phyloP scores from a whole-genome alignment of 208 protist species.

The Phytomonas serpens region DNA sequence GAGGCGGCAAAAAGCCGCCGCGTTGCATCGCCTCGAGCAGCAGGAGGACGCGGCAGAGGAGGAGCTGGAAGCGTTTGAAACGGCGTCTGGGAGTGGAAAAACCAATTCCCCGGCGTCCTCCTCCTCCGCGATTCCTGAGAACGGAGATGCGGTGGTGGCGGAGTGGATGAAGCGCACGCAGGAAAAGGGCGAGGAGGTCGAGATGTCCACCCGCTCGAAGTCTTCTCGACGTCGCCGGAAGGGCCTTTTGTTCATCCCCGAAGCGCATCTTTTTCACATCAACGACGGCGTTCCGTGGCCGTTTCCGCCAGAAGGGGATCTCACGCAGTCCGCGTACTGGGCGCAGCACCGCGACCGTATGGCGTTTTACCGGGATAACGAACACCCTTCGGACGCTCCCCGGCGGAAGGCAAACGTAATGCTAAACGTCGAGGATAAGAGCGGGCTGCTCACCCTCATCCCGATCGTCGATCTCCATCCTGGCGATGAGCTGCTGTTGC shows the following conservation, averaged over 20 bases:
- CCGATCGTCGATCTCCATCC: slow-evolving; percentile 50
- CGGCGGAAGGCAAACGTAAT: slow-evolving; percentile 66
- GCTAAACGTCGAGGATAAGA: slow-evolving; percentile 40
- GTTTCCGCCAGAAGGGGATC: slow-evolving; percentile 56
- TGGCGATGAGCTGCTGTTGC: slow-evolving; percentile 73
- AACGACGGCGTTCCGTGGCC: slow-evolving; percentile 72
- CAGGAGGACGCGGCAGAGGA: slow-evolving; percentile 5
- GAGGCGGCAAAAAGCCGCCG: slow-evolving; percentile 11
- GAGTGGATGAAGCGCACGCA: not conserved
- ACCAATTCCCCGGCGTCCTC: no score
- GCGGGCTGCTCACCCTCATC: slow-evolving; percentile 42
- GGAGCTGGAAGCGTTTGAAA: not conserved
- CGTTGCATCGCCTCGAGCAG: not conserved
- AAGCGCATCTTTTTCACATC: slow-evolving; percentile 76
- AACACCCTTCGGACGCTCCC: slow-evolving; percentile 29
- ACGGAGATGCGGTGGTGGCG: not conserved
- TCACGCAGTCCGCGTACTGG: slow-evolving; percentile 61
- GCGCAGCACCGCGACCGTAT: slow-evolving; percentile 47
- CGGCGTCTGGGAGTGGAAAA: no score
- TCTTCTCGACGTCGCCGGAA: slow-evolving; percentile 3
- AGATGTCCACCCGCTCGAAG: not conserved
- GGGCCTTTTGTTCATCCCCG: slow-evolving; percentile 25
- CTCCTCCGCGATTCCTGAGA: not conserved
- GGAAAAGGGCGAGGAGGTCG: slow-evolving; percentile 12
- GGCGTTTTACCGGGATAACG: slow-evolving; percentile 55